A percentile compares a stretch with the other conserved stretches of the same genome.
Evolutionary conservation across 257 asterid species (phyloP).

Genomic region (Anisodus acutangulus): DNA sequence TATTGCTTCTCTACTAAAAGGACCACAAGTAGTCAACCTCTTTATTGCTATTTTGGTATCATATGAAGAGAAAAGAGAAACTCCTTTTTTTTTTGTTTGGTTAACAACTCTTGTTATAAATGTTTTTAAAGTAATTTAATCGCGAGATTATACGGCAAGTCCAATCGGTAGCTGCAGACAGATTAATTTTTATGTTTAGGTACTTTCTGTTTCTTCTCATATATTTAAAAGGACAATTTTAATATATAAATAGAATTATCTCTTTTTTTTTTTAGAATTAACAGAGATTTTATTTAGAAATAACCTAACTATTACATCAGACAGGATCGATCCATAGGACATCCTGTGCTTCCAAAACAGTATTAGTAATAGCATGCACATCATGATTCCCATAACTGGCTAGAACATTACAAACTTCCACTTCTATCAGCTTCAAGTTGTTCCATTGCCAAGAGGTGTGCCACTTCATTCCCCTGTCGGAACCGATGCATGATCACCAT

Average conservation of each 20-base stretch:
- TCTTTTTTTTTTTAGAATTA: too few relatives aligned
- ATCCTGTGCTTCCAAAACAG: too few relatives aligned
- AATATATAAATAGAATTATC: not conserved
- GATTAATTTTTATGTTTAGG: constrained; percentile 17
- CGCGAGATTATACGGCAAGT: constrained; percentile 12
- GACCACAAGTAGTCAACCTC: constrained; percentile 17
- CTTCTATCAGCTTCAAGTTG: too few relatives aligned
- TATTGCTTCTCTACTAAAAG: not conserved
- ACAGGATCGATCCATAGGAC: too few relatives aligned
- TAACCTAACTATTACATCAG: too few relatives aligned
- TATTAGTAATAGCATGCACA: too few relatives aligned
- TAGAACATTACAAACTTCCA: too few relatives aligned
- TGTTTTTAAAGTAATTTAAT: not conserved
- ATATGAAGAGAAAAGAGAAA: not conserved
- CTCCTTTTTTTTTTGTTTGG: not conserved
- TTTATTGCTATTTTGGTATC: not conserved
- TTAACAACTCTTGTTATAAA: not conserved
- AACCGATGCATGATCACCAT: too few relatives aligned
- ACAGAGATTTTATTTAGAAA: too few relatives aligned
- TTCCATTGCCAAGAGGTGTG: too few relatives aligned
- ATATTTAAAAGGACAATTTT: not conserved
- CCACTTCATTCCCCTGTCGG: too few relatives aligned
- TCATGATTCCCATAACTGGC: too few relatives aligned
- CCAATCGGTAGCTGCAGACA: not conserved
- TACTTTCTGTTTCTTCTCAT: not conserved